These are phyloP conservation scores for Linderniella brevidens DNA, from an alignment of 257 asterid genomes.

Conservation along the genomic window DNA sequence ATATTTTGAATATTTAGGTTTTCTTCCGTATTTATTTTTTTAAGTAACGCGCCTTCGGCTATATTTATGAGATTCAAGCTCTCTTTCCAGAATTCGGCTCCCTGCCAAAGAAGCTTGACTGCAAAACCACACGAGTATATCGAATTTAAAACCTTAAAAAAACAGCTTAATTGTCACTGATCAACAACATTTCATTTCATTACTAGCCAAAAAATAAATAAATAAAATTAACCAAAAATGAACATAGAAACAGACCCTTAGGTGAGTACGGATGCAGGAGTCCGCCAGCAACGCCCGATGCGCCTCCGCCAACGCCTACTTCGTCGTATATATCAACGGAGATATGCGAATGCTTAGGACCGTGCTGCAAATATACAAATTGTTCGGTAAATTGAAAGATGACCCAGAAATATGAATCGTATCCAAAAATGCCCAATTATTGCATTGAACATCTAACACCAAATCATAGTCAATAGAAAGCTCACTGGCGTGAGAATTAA, in stretches of 20 bases:
- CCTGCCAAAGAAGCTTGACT: slow-evolving; percentile 91
- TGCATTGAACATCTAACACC: too few species aligned
- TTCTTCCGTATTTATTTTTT: slow-evolving; percentile 14
- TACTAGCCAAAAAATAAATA: background rate
- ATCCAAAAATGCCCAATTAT: background rate
- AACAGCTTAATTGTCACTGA: background rate
- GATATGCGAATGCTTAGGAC: slow-evolving; percentile 40
- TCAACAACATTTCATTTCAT: background rate
- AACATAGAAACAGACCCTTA: slow-evolving; percentile 34
- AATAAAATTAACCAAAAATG: background rate
- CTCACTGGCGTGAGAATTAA: too few species aligned
- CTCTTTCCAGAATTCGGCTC: slow-evolving; percentile 84
- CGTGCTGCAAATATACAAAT: slow-evolving; percentile 39
- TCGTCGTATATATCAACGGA: slow-evolving; percentile 77
- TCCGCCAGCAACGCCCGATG: slow-evolving; percentile 97
- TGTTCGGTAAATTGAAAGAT: slow-evolving; percentile 2
- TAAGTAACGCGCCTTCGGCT: slow-evolving; percentile 51
- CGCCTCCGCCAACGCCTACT: slow-evolving; percentile 94
- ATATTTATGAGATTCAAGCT: slow-evolving; percentile 45
- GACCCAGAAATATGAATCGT: background rate
- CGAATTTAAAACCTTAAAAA: slow-evolving; percentile 8
- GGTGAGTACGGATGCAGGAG: slow-evolving; percentile 97
- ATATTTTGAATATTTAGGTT: slow-evolving; percentile 11
- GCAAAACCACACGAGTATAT: slow-evolving; percentile 12
- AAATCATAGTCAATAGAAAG: too few species aligned